Conservation (phyloP, 106 monocot genomes). For the Dendrobium huoshanense region DNA sequence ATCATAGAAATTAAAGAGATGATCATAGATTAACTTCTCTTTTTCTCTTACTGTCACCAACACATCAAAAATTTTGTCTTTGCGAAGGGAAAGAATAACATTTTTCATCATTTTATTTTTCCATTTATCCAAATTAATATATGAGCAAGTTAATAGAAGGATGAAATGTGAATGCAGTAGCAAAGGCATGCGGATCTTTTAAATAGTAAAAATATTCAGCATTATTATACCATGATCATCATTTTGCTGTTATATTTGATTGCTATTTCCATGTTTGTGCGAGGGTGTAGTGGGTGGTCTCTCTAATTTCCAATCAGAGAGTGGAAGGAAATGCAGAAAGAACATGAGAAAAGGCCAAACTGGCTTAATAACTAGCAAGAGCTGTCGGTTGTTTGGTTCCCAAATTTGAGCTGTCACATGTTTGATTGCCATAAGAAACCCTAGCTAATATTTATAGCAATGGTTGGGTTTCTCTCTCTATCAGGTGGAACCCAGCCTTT, state of each 20-base stretch:
- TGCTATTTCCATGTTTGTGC: neutral
- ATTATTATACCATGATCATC: too few relatives aligned
- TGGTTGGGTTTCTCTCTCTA: neutral
- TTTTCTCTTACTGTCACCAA: too few relatives aligned
- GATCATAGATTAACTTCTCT: too few relatives aligned
- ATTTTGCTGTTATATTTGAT: neutral
- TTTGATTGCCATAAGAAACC: neutral
- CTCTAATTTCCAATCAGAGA: neutral
- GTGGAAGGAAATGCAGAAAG: neutral
- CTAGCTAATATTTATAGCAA: conserved; percentile 6
- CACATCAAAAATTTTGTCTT: too few relatives aligned
- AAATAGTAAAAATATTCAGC: too few relatives aligned
- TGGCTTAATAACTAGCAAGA: conserved; percentile 4
- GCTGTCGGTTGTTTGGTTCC: conserved; percentile 15
- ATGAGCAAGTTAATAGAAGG: too few relatives aligned
- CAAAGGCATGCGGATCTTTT: too few relatives aligned
- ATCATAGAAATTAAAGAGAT: too few relatives aligned
- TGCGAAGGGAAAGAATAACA: neutral
- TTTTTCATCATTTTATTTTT: neutral
- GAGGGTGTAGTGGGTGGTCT: conserved; percentile 6
- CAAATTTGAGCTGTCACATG: conserved; percentile 15
- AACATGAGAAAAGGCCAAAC: conserved; percentile 19
- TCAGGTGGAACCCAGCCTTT: conserved; percentile 2
- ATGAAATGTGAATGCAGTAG: too few relatives aligned
- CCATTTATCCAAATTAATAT: too few relatives aligned